Percentiles rank a stretch among this genome's conserved stretches.
phyloP scores from a whole-genome alignment of 2,329 filamentous ascomycete genomes.

The Monascus ruber region DNA sequence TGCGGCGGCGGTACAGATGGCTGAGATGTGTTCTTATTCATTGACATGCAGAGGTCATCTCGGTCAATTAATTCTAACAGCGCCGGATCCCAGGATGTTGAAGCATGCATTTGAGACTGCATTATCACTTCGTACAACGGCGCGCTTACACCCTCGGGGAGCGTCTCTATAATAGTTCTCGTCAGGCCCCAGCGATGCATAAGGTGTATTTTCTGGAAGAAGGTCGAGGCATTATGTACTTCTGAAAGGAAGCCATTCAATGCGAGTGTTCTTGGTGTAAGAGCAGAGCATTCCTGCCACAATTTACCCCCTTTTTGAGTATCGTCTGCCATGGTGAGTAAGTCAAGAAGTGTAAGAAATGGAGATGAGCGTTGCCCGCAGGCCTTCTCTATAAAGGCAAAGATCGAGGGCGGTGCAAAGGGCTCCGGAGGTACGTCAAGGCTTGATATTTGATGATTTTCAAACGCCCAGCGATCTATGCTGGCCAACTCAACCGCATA shows the following conservation, averaged over 20 bases:
- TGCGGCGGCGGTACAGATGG: conserved; percentile 22
- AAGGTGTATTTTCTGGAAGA: conserved; percentile 57
- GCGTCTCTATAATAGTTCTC: conserved; percentile 57
- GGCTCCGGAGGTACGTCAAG: conserved; percentile 38
- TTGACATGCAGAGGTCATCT: conserved; percentile 63
- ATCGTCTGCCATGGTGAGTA: conserved; percentile 27
- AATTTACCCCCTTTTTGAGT: conserved; percentile 18
- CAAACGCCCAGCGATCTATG: conserved; percentile 44
- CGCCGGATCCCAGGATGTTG: conserved; percentile 59
- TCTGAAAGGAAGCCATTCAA: conserved; percentile 57
- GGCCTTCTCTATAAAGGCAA: conserved; percentile 41
- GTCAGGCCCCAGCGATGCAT: conserved; percentile 59
- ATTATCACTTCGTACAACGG: conserved; percentile 74
- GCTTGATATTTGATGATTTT: conserved; percentile 37
- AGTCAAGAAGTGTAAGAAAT: conserved; percentile 41
- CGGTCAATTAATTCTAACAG: conserved; percentile 68
- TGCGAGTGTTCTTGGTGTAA: conserved; percentile 57
- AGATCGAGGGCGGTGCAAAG: conserved; percentile 48
- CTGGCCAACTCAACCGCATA: conserved; percentile 51
- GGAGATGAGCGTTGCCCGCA: conserved; percentile 20
- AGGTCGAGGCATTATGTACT: conserved; percentile 38
- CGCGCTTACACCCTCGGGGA: conserved; percentile 73
- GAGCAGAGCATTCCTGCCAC: conserved; percentile 26
- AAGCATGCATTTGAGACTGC: conserved; percentile 73
- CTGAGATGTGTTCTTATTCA: conserved; percentile 37